phyloP scores from a whole-genome alignment of 192 early-diverging fungal species.

The Coemansia sp. region DNA sequence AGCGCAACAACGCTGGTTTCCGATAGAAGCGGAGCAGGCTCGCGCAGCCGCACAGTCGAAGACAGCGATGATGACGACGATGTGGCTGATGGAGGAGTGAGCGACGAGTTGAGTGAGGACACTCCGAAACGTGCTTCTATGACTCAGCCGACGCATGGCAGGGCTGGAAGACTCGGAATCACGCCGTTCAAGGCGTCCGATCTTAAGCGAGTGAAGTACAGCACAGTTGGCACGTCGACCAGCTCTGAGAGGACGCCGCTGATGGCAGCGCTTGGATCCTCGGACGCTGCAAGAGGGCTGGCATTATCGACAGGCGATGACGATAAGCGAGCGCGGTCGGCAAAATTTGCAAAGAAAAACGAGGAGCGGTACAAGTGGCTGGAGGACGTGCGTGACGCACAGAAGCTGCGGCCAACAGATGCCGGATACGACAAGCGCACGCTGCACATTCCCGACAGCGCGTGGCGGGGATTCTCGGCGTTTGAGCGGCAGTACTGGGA shows the following conservation, averaged over 20 bases:
- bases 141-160: conserved; percentile 6
- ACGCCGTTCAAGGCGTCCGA: conserved; percentile 6
- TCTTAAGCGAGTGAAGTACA: conserved; percentile 18
- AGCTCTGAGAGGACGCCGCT: conserved; percentile 6
- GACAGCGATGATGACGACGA: conserved; percentile 37
- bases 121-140: neutral
- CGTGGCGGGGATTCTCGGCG: conserved; percentile 85
- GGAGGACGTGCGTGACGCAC: conserved; percentile 73
- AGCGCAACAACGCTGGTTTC: neutral
- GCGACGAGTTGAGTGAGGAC: neutral
- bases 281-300: conserved; percentile 11
- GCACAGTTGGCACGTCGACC: conserved; percentile 8
- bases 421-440: conserved; percentile 92
- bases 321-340: conserved; percentile 54
- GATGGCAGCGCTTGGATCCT: conserved; percentile 18
- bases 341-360: conserved; percentile 84
- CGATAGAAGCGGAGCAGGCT: conserved; percentile 2
- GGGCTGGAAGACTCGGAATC: neutral
- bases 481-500: conserved; percentile 99
- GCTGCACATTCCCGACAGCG: conserved; percentile 73
- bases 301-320: conserved; percentile 26
- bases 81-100: neutral
- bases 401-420: conserved; percentile 66
- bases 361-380: conserved; percentile 87
- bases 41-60: conserved; percentile 20